Evolutionary conservation across 2,329 filamentous ascomycete species (phyloP), one percentile per base, ranked within the genome.

Genomic region (Helminthosporium solani): DNA sequence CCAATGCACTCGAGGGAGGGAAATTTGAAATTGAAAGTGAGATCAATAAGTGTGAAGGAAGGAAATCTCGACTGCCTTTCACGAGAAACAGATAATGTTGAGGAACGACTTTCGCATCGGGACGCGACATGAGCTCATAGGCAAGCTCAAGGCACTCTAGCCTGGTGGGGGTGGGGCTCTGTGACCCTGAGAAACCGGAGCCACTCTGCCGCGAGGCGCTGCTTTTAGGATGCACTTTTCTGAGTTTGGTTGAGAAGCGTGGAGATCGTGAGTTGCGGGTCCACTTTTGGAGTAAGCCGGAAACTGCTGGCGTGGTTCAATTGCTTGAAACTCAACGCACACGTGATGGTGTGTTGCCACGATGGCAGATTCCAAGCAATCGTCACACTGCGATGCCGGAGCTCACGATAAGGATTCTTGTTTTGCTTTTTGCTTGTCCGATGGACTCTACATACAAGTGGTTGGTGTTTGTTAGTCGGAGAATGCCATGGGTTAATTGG

Each of bases 41-140:
- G n/a, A n/a, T n/a, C n/a, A n/a, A n/a, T n/a, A n/a, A n/a, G n/a
- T 12, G 23, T 9, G 23, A 6, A 9, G 5, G 23, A 23, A 34
- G 33, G 23, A 18, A 18, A 27, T 14, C 23, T 25, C 25, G 36
- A 27, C 7, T 23, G 14, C 21, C 14, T 31, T 31, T 31, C 28
- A 31, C 28, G 14, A 14, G 14, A 40, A 37, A n/a, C n/a, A 49
- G 53, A 58, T 50, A 57, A 47, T 66, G 64, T 68, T 68, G 64
- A 67, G 64, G 47, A 44, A 38, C 47, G 55, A 38, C 36, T 61
- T 49, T 62, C 56, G 57, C 61, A 48, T 47, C 25, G n/a, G n/a
- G 49, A 50, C 61, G 63, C 58, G 60, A 44, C 52, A 67, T 69
- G 64, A 69, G 63, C 63, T 67, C 67, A 68, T 68, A 46, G n/a